Evolutionary conservation across 495 filamentous ascomycete genomes (phyloP).

Genomic region (Aspergillus carlsbadensis): DNA sequence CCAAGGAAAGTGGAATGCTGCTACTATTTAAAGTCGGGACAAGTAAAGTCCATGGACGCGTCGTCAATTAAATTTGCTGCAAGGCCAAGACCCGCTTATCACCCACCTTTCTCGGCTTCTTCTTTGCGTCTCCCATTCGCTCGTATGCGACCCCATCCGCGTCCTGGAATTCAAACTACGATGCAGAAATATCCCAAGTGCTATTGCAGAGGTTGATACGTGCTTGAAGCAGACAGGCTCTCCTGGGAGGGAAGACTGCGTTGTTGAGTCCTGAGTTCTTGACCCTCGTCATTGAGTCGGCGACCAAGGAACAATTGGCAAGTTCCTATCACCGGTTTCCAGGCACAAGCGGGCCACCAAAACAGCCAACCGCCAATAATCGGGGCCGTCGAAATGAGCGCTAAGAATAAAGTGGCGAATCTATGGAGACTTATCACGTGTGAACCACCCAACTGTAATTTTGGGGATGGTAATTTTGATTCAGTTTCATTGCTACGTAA

Average conservation of each 20-base stretch:
- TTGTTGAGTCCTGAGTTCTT: not conserved
- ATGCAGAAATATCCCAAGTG: too few species aligned
- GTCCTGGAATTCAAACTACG: conserved; percentile 1
- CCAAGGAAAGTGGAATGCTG: not conserved
- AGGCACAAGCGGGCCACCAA: conserved; percentile 17
- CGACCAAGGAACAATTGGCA: conserved; percentile 3
- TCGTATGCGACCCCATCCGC: conserved; percentile 12
- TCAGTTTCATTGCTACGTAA: not conserved
- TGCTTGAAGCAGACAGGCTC: too few species aligned
- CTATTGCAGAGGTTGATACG: too few species aligned
- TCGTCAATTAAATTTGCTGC: conserved; percentile 19
- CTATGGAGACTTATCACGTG: conserved; percentile 10
- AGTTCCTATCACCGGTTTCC: conserved; percentile 10
- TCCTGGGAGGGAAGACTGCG: not conserved
- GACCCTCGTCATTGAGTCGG: not conserved
- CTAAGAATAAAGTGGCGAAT: conserved; percentile 23
- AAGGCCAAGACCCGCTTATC: conserved; percentile 16
- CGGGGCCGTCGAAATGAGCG: not conserved
- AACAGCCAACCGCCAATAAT: conserved; percentile 4
- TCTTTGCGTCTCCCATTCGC: not conserved
- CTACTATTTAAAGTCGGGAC: not conserved
- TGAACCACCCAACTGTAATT: not conserved
- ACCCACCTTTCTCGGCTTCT: not conserved
- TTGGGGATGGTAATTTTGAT: not conserved
- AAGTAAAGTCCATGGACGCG: conserved; percentile 5